These are phyloP conservation scores for Rhodotorula babjevae DNA, from an alignment of 768 basidiomycete species.

Conservation along the genomic window DNA sequence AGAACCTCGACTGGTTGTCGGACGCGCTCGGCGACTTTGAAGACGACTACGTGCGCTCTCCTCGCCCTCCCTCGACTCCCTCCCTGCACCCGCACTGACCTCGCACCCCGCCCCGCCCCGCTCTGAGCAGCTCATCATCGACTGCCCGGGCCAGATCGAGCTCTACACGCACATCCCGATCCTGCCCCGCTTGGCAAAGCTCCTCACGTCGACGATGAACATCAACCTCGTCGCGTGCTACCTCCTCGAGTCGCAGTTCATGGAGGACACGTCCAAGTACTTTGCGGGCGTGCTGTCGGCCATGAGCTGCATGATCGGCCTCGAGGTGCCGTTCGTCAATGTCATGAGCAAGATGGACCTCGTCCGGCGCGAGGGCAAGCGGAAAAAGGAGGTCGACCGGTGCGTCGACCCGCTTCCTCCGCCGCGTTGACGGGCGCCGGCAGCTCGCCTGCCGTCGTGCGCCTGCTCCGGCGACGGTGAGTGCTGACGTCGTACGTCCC, in stretches of 20 bases:
- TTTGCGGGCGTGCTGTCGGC: conserved; percentile 95
- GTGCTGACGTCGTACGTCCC: conserved; percentile 2
- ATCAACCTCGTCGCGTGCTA: conserved; percentile 85
- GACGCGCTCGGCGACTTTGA: conserved; percentile 92
- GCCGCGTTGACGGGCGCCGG: too few species aligned
- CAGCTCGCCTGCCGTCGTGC: too few species aligned
- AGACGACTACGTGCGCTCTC: conserved; percentile 67
- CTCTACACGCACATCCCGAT: conserved; percentile 98
- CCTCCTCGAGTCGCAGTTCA: conserved; percentile 95
- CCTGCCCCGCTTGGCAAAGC: conserved; percentile 74
- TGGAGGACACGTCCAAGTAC: conserved; percentile 98
- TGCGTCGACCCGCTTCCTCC: conserved; percentile 44
- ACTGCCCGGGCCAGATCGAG: conserved; percentile 96
- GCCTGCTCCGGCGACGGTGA: too few species aligned
- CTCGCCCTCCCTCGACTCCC: too few species aligned
- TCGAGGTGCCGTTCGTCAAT: conserved; percentile 95
- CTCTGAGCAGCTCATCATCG: conserved; percentile 58
- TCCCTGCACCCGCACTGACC: neutral
- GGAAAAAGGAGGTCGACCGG: conserved; percentile 77
- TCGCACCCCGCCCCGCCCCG: neutral
- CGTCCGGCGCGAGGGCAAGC: conserved; percentile 53
- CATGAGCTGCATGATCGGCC: conserved; percentile 98
- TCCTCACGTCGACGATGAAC: conserved; percentile 63
- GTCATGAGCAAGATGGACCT: conserved; percentile 99
- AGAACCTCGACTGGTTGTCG: conserved; percentile 98